phyloP scores from a whole-genome alignment of 1,139 yeast genomes.

The Pichia sp. region DNA sequence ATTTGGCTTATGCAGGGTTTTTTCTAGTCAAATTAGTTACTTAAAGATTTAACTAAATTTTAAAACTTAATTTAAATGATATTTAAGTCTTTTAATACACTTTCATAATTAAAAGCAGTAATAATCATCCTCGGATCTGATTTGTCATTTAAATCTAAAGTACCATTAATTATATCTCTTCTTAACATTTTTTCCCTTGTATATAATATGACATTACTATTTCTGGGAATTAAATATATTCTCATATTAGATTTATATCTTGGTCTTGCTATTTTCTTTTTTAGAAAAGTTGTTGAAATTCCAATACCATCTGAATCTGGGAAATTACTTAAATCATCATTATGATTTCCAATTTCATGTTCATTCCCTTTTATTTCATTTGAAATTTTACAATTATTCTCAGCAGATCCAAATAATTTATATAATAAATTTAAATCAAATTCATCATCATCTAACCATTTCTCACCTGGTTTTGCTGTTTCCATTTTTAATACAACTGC shows the following conservation, averaged over 20 bases:
- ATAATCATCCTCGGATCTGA: constrained; percentile 28
- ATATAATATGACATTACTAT: constrained; percentile 37
- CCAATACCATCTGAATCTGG: constrained; percentile 19
- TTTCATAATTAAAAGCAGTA: constrained; percentile 29
- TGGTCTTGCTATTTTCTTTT: constrained; percentile 47
- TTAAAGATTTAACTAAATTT: too few species aligned
- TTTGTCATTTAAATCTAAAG: constrained; percentile 32
- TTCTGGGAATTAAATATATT: constrained; percentile 38
- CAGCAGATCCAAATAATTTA: constrained; percentile 11
- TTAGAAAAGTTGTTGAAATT: constrained; percentile 44
- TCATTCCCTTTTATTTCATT: too few species aligned
- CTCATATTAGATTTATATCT: constrained; percentile 49
- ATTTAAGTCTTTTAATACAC: constrained; percentile 14
- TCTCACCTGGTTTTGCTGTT: constrained; percentile 49
- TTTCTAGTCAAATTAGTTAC: too few species aligned
- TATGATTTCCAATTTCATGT: too few species aligned
- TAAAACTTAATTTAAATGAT: too few species aligned
- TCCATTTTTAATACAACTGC: constrained; percentile 46
- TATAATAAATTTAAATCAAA: constrained; percentile 29
- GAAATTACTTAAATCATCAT: too few species aligned
- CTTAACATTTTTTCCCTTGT: constrained; percentile 46
- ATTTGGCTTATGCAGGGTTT: too few species aligned
- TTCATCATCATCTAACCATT: constrained; percentile 43
- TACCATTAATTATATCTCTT: constrained; percentile 46
- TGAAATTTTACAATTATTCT: too few species aligned